Base-by-base conservation (phyloP, 441 rosid genomes). In the Sinapis alba region DNA sequence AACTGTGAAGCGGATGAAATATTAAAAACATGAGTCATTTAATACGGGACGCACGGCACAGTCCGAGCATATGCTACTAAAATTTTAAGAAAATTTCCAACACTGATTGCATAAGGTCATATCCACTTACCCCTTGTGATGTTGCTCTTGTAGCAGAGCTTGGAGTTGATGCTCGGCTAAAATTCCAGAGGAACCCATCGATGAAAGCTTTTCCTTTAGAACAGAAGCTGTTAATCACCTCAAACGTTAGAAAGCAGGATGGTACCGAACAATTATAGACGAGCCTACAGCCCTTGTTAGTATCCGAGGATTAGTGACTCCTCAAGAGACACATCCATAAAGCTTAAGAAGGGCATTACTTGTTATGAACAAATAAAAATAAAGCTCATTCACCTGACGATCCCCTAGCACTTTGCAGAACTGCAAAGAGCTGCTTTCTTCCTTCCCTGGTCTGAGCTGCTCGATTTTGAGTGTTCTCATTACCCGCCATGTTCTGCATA, bases 161-260 rank as follows among this genome's bases (percentile, higher is more conserved):
- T 96, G 98, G 81, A 96, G 98, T 83, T 96, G 99, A 84, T 96
- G 98, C 68, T 96, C 99, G 28, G 99, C 99, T 78, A 96, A 83
- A 83, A 94, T 88, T 80, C 99, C 99, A 38, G 98, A 96, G 50
- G 98, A 86, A 50, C 98, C 98, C 89, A 96, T 83, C 32, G 90
- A 85, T 72, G 96, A 82, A 62, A 96, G 99, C 78, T 91, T 96
- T 81, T 94, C 98, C 90, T 94, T 96, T 75, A 96, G 82, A 74
- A 91, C 85, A 75, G 99, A 91, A 36, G 97, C 99, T 94, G 97
- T 88, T 87, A 71, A 87, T 62, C 64, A 77, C 68, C 54, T 74
- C 75, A 57, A 79, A 62, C 30, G 72, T 89, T 79, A 89, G 89
- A 71, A 76, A 72, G 69, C 75, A 70, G 50, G 28, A 69, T 65